Conservation (phyloP, 805 yeast genomes). For the Wickerhamiella nectarea region DNA sequence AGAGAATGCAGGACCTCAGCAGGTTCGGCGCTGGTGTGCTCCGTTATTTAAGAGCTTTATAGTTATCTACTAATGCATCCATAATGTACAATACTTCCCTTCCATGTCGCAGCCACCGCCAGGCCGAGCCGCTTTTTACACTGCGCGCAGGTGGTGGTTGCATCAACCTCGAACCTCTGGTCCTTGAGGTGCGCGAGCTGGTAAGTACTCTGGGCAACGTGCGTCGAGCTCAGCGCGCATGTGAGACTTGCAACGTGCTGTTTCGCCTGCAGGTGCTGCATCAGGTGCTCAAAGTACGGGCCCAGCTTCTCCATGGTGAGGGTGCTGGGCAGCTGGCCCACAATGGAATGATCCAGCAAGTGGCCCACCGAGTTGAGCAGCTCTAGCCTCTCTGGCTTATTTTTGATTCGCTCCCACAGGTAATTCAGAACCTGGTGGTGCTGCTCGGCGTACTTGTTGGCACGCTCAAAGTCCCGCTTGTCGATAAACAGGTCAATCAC, state of each 20-base stretch:
- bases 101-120: not conserved
- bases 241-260: not conserved
- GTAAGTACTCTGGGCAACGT: constrained; percentile 4
- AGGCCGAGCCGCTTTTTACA: constrained; percentile 6
- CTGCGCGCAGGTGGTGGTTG: constrained; percentile 2
- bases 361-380: constrained; percentile 5
- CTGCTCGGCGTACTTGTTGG: not conserved
- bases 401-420: not conserved
- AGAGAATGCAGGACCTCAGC: constrained; percentile 48
- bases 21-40: constrained; percentile 76
- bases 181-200: constrained; percentile 3
- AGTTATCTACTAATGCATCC: constrained; percentile 4
- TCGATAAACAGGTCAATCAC: not conserved
- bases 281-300: not conserved
- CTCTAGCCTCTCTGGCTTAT: not conserved
- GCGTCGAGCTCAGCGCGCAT: not conserved
- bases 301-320: not conserved
- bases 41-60: constrained; percentile 33
- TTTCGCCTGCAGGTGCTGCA: not conserved
- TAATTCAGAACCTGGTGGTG: not conserved
- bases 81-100: constrained; percentile 6
- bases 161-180: not conserved
- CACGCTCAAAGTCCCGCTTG: not conserved
- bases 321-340: not conserved
- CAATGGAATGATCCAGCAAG: not conserved